phyloP scores from a whole-genome alignment of 768 basidiomycete genomes.

The Boletales sp. region DNA sequence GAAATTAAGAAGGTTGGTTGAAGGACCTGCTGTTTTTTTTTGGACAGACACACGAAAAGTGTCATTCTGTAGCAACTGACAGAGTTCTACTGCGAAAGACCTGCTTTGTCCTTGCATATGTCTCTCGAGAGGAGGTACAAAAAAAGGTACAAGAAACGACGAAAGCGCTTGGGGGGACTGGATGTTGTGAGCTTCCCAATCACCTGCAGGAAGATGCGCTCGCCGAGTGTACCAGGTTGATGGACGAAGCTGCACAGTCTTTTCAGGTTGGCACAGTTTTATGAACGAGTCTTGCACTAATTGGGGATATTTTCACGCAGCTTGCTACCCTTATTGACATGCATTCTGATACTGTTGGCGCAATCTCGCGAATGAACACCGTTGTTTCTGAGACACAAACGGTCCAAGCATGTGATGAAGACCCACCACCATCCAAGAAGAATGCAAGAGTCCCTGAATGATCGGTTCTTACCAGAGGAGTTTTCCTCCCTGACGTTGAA shows the following conservation, averaged over 20 bases:
- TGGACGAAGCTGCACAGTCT: slow-evolving; percentile 45
- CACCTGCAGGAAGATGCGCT: slow-evolving; percentile 32
- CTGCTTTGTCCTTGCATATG: no score
- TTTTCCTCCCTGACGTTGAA: slow-evolving; percentile 18
- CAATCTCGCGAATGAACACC: slow-evolving; percentile 8
- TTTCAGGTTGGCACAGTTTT: slow-evolving; percentile 37
- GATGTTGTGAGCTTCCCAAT: no score
- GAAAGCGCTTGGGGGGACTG: no score
- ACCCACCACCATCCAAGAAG: slow-evolving; percentile 22
- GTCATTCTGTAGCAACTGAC: no score
- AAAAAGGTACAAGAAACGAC: no score
- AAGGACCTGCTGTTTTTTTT: no score
- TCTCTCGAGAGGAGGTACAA: no score
- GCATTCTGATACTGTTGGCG: slow-evolving; percentile 38
- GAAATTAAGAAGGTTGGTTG: no score
- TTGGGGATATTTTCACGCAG: slow-evolving; percentile 20
- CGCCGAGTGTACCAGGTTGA: slow-evolving; percentile 26
- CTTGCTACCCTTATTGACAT: slow-evolving; percentile 46
- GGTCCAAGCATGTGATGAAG: background rate
- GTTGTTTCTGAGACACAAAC: background rate
- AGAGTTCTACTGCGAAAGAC: no score
- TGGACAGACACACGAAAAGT: no score
- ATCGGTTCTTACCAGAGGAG: slow-evolving; percentile 22
- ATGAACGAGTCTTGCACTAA: background rate
- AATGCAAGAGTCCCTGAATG: slow-evolving; percentile 9